These are phyloP conservation scores for Debaryomyces singareniensis DNA, from an alignment of 1,139 yeast genomes.

Conservation along the genomic window DNA sequence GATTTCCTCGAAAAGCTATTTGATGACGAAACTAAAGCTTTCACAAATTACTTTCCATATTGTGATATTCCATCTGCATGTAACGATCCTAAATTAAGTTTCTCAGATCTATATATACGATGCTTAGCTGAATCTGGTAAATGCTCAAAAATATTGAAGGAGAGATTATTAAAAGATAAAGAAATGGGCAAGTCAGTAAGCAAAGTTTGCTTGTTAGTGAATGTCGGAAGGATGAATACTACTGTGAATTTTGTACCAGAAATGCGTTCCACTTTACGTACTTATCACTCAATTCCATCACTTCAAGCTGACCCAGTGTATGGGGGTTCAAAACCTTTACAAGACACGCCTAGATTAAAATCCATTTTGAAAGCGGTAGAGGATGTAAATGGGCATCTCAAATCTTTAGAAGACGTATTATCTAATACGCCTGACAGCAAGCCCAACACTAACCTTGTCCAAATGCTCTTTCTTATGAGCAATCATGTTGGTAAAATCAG, in stretches of 20 bases:
- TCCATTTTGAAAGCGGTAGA: constrained; percentile 80
- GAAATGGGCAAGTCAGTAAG: constrained; percentile 68
- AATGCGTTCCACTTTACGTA: constrained; percentile 88
- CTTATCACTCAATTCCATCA: constrained; percentile 90
- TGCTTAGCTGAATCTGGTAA: constrained; percentile 80
- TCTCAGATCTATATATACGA: constrained; percentile 79
- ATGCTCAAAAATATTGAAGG: constrained; percentile 77
- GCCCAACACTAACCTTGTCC: constrained; percentile 58
- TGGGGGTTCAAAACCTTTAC: constrained; percentile 63
- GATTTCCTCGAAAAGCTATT: constrained; percentile 67
- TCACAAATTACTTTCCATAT: constrained; percentile 50
- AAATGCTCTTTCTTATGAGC: constrained; percentile 68
- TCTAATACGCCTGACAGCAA: constrained; percentile 21
- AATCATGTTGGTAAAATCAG: constrained; percentile 50
- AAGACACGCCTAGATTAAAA: constrained; percentile 91
- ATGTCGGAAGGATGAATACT: constrained; percentile 91
- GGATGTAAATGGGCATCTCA: constrained; percentile 35
- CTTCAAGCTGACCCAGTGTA: constrained; percentile 61
- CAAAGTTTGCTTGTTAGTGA: constrained; percentile 79
- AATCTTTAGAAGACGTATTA: constrained; percentile 45
- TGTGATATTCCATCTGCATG: constrained; percentile 29
- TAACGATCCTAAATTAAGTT: constrained; percentile 53
- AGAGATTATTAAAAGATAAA: constrained; percentile 59
- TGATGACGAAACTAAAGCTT: constrained; percentile 56
- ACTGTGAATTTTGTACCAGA: constrained; percentile 95